Evolutionary conservation across 176 grass and related monocot species (phyloP), one percentile per base, ranked within the genome.

Genomic region (Urochloa ruziziensis): DNA sequence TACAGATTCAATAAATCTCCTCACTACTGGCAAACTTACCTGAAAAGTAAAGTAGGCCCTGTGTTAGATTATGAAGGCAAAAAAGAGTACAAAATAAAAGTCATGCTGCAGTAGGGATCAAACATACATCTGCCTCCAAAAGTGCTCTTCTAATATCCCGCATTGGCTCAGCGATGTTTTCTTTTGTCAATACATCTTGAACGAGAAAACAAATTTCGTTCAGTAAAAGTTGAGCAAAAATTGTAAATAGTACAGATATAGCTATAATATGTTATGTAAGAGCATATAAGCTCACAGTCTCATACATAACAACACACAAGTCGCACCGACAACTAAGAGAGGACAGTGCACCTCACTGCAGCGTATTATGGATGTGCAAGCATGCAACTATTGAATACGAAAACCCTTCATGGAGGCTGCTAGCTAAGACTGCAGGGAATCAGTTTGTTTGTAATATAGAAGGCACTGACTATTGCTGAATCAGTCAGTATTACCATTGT

Each of bases 121-220:
- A 62, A 90, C 90, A 89, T 90, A 98, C 96, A 84, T 98, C 96
- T 62, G 96, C 96, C 86, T 98, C 96, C 76, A 98, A 60, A 79
- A 98, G 93, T 46, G 96, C 96, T 83, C 96, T 91, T 81, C 96
- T 93, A 57, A 98, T 98, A 84, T 98, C 96, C 57, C 91, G 85
- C 93, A 98, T 95, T n/a, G 96, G 96, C 82, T 98, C 96, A 17
- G 86, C 75, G 2, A 98, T 91, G 57, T 95, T 98, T 61, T 98
- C 96, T 91, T 95, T 98, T 58, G 96, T 90, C 67, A 98, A 54
- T 74, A 80, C 72, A 77, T 95, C 96, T 98, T 62, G n/a, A 80
- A 87, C 35, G 10, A 87, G 6, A 66, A 85, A 85, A 86, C 5
- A 39, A 0, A 63, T 70, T 21, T 71, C 53, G 47, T 27, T 40